A percentile compares a stretch with the other conserved stretches of the same genome.
These are phyloP conservation scores for Elsinoe perseae DNA, from an alignment of 2,329 filamentous ascomycete species.

Conservation along the genomic window DNA sequence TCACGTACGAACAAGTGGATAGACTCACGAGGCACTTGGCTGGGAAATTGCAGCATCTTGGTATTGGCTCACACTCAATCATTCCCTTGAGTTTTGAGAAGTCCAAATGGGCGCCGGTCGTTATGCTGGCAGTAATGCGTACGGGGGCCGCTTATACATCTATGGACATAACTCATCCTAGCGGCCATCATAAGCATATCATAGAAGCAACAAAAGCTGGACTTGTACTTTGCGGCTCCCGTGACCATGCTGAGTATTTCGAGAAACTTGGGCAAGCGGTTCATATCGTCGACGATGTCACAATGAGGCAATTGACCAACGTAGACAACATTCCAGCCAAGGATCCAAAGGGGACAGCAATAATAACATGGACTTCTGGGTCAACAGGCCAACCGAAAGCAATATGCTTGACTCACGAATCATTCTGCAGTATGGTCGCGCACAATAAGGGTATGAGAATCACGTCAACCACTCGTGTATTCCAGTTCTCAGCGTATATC, in stretches of 20 bases:
- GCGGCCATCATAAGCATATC: conserved; percentile 11
- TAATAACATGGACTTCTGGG: conserved; percentile 27
- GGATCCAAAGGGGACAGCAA: conserved; percentile 1
- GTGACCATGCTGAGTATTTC: background rate
- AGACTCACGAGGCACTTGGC: conserved; percentile 25
- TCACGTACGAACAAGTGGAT: conserved; percentile 29
- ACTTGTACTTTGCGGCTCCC: no score
- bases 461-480: background rate
- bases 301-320: no score
- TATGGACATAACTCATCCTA: conserved; percentile 29
- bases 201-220: conserved; percentile 15
- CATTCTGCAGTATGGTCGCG: conserved; percentile 32
- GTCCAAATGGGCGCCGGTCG: conserved; percentile 30
- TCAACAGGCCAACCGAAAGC: conserved; percentile 25
- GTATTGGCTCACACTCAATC: conserved; percentile 28
- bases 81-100: conserved; percentile 36
- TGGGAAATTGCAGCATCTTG: conserved; percentile 27
- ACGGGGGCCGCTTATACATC: conserved; percentile 31
- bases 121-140: conserved; percentile 34
- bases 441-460: background rate
- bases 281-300: no score
- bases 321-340: conserved; percentile 7
- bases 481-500: conserved; percentile 30
- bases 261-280: no score
- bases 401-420: conserved; percentile 35